Evolutionary conservation across 805 yeast genomes (phyloP).

Genomic region (Pichia nanzhaoensis): DNA sequence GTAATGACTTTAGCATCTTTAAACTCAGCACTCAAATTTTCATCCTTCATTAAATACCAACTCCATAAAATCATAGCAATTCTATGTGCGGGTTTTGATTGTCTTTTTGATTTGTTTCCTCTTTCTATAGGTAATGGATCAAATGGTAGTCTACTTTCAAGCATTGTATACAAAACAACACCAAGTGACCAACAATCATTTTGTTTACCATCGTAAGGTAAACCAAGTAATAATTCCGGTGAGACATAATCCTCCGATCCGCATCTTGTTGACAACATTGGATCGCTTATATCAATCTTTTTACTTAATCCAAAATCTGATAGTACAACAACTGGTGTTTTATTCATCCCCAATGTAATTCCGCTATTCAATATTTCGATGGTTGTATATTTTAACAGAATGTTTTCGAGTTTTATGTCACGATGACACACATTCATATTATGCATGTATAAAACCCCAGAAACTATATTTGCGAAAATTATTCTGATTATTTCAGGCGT

Average conservation of each 20-base stretch:
- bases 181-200: constrained; percentile 96
- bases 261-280: constrained; percentile 77
- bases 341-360: not conserved
- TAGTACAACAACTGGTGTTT: constrained; percentile 41
- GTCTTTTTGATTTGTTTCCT: constrained; percentile 38
- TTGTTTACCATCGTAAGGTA: constrained; percentile 83
- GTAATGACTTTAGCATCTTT: constrained; percentile 43
- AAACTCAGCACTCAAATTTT: constrained; percentile 15
- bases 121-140: constrained; percentile 66
- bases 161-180: constrained; percentile 73
- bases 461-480: constrained; percentile 61
- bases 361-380: constrained; percentile 25
- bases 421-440: constrained; percentile 68
- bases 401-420: constrained; percentile 85
- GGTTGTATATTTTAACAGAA: constrained; percentile 39
- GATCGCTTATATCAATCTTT: constrained; percentile 50
- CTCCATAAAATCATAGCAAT: constrained; percentile 92
- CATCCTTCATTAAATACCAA: constrained; percentile 53
- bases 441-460: constrained; percentile 72
- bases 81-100: constrained; percentile 69
- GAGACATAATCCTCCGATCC: constrained; percentile 97
- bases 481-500: constrained; percentile 47
- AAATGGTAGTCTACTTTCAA: constrained; percentile 88
- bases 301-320: constrained; percentile 91
- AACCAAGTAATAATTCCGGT: constrained; percentile 87